Evolutionary conservation across 148 eudicot genomes (phyloP).

Genomic region (Silene uniflora): DNA sequence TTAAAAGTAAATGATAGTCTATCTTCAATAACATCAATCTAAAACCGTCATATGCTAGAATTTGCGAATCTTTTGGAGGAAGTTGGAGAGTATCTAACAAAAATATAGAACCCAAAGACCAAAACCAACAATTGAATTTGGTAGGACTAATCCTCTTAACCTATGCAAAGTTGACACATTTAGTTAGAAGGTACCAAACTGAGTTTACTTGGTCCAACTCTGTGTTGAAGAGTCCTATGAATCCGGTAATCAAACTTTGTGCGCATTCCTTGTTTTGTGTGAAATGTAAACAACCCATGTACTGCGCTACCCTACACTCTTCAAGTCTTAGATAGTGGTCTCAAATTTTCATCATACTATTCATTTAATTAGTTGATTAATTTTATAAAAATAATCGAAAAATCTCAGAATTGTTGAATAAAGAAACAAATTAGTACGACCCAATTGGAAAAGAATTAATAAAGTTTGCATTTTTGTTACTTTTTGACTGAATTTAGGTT

Average conservation of each 20-base stretch:
- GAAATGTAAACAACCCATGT: background rate
- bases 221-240: background rate
- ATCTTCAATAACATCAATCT: too few species aligned
- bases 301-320: constrained; percentile 1
- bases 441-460: background rate
- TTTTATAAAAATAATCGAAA: background rate
- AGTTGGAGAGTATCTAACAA: too few species aligned
- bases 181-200: background rate
- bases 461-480: constrained; percentile 7
- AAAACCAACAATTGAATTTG: background rate
- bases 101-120: too few species aligned
- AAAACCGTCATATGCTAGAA: too few species aligned
- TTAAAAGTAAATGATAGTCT: too few species aligned
- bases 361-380: too few species aligned
- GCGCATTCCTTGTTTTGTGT: background rate
- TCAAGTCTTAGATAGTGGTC: background rate
- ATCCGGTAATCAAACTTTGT: background rate
- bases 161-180: background rate
- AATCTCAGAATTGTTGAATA: background rate
- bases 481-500: background rate
- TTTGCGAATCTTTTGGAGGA: too few species aligned
- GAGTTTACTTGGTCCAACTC: constrained; percentile 12
- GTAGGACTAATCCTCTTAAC: background rate
- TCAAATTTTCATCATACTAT: too few species aligned
- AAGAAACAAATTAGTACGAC: constrained; percentile 7